phyloP scores from a whole-genome alignment of 257 asterid genomes.

The Fraxinus pennsylvanica region DNA sequence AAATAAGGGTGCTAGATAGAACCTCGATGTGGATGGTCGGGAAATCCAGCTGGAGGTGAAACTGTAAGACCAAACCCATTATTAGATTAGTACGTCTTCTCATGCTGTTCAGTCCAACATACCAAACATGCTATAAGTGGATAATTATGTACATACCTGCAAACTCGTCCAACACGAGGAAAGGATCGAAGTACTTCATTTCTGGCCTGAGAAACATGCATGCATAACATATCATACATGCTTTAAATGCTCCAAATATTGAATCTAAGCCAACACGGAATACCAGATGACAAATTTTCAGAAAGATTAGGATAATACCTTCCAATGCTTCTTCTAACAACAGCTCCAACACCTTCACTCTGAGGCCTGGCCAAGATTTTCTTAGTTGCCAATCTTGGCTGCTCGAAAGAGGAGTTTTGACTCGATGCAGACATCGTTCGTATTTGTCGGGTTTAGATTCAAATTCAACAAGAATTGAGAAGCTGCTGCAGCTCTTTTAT shows the following conservation, averaged over 20 bases:
- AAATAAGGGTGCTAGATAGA: slow-evolving; percentile 4
- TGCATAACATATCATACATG: not conserved
- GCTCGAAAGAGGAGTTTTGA: slow-evolving; percentile 41
- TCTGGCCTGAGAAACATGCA: slow-evolving; percentile 60
- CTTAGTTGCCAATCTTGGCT: slow-evolving; percentile 70
- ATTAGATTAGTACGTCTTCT: not conserved
- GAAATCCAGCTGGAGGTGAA: slow-evolving; percentile 92
- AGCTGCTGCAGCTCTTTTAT: slow-evolving; percentile 35
- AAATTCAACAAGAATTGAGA: slow-evolving; percentile 29
- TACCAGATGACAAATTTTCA: not conserved
- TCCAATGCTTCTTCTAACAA: slow-evolving; percentile 88
- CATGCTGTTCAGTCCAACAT: not conserved
- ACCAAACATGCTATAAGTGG: not conserved
- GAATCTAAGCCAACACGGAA: not conserved
- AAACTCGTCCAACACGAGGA: slow-evolving; percentile 85
- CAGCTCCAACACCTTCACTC: slow-evolving; percentile 80
- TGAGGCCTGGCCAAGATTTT: slow-evolving; percentile 67
- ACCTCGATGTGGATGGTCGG: slow-evolving; percentile 99
- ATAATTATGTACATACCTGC: slow-evolving; percentile 45
- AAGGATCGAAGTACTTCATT: slow-evolving; percentile 79
- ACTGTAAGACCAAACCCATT: slow-evolving; percentile 42
- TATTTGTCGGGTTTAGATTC: slow-evolving; percentile 1
- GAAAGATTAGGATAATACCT: slow-evolving; percentile 34
- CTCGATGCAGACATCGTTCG: slow-evolving; percentile 46
- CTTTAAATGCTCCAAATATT: not conserved